Evolutionary conservation across 169 alveolate genomes (phyloP).

Genomic region (Plasmodium relictum): DNA sequence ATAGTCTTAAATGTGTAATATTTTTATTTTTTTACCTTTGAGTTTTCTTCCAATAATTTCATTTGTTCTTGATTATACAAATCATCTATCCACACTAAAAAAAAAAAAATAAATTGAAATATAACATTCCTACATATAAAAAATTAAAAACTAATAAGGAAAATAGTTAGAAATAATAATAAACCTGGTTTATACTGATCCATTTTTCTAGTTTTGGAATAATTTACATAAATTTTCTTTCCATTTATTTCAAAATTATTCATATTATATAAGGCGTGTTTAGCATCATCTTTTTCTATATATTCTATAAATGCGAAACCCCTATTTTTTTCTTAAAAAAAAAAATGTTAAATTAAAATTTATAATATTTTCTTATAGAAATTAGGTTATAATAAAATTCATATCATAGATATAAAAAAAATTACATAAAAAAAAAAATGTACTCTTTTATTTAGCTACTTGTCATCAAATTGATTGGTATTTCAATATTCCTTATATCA

Average conservation of each 20-base stretch:
- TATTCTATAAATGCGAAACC: conserved; percentile 86
- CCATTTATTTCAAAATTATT: conserved; percentile 87
- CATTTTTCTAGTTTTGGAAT: conserved; percentile 76
- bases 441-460: conserved; percentile 66
- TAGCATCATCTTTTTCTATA: conserved; percentile 87
- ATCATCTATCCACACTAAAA: conserved; percentile 75
- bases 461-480: conserved; percentile 85
- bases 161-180: background rate
- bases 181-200: conserved; percentile 75
- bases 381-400: background rate
- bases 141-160: background rate
- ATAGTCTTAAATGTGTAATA: too few relatives aligned
- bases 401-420: background rate
- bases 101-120: conserved; percentile 25
- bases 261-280: conserved; percentile 86
- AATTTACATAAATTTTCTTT: conserved; percentile 82
- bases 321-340: conserved; percentile 80
- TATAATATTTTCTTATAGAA: background rate
- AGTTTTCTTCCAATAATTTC: conserved; percentile 56
- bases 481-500: conserved; percentile 82
- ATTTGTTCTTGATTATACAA: conserved; percentile 73
- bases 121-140: conserved; percentile 6
- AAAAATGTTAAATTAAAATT: too few relatives aligned
- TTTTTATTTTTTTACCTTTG: conserved; percentile 38
- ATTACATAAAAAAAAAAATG: conserved; percentile 6